Evolutionary conservation across 1,284 basidiomycete species (phyloP), one percentile per base, ranked within the genome.

Genomic region (Ustilago esculenta): DNA sequence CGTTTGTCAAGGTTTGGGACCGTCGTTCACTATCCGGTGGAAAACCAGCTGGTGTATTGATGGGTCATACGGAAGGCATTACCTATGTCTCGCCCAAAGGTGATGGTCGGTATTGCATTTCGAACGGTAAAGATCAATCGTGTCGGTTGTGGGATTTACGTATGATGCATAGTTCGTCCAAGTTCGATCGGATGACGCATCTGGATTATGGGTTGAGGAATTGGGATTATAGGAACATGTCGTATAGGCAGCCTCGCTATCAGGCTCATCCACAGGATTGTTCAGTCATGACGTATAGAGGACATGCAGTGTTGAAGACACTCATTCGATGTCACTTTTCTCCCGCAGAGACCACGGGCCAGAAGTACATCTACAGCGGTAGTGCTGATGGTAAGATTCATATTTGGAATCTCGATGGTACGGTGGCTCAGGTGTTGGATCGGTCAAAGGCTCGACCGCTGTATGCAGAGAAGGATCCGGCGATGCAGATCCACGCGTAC

Each of bases 81-180:
- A 82, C 81, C 8, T 83, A 75, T 39, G 81, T 84, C 18, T 66
- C 73, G 27, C 79, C 83, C 3, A 84, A 84, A 50, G 84, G 92
- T 11, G 96, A 98, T 77, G 95, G 94, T 7, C 88, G 95, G 54
- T 98, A 98, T 81, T 86, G 96, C 51, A 89, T 98, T 32, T 94
- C 91, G n/a, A 98, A 98, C 79, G 93, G 93, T 43, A 98, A 98
- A 83, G 96, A 98, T 80, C 95, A 98, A 80, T 88, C 91, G 1
- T 85, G 92, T 50, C 89, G 93, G 23, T 84, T 98, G 25, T 98
- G 95, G 91, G 95, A 98, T 83, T 84, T 98, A 45, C 89, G 95
- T 34, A 93, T 90, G 84, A 96, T 98, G 94, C 86, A 89, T 34
- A 87, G 85, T 51, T 89, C 87, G 72, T 80, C 84, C 10, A 89